Evolutionary conservation across 2,329 filamentous ascomycete genomes (phyloP).

Genomic region (Fusarium sp.): DNA sequence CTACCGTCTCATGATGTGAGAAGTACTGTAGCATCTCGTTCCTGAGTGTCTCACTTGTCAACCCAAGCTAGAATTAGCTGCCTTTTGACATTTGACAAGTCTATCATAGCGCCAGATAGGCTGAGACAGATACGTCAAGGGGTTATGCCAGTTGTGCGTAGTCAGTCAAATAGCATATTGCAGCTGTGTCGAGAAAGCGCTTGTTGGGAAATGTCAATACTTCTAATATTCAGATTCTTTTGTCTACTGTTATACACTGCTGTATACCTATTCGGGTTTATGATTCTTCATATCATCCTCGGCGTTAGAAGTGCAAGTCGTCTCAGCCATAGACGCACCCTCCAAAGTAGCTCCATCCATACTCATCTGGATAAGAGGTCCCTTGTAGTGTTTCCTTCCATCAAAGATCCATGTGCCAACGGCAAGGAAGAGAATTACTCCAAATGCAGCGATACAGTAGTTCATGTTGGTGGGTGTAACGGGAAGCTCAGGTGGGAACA

Average conservation of each 20-base stretch:
- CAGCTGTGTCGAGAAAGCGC: no score
- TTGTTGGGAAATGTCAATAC: neutral
- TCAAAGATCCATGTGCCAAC: constrained; percentile 60
- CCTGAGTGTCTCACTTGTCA: neutral
- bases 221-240: neutral
- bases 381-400: constrained; percentile 60
- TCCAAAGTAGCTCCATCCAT: constrained; percentile 30
- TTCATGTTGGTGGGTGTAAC: constrained; percentile 77
- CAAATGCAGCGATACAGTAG: constrained; percentile 62
- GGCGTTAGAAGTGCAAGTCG: constrained; percentile 30
- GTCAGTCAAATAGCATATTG: no score
- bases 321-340: constrained; percentile 35
- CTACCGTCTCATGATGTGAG: neutral
- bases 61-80: neutral
- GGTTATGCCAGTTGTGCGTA: fast-evolving
- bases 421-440: constrained; percentile 59
- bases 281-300: constrained; percentile 30
- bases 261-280: neutral
- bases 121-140: neutral
- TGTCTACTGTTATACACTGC: neutral
- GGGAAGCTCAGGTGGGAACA: constrained; percentile 76
- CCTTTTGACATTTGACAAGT: neutral
- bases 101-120: neutral
- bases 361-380: constrained; percentile 46
- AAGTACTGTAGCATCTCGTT: neutral